Evolutionary conservation across 495 filamentous ascomycete species (phyloP), one percentile per base, ranked within the genome.

Genomic region (Astrothelium macrocarpum): DNA sequence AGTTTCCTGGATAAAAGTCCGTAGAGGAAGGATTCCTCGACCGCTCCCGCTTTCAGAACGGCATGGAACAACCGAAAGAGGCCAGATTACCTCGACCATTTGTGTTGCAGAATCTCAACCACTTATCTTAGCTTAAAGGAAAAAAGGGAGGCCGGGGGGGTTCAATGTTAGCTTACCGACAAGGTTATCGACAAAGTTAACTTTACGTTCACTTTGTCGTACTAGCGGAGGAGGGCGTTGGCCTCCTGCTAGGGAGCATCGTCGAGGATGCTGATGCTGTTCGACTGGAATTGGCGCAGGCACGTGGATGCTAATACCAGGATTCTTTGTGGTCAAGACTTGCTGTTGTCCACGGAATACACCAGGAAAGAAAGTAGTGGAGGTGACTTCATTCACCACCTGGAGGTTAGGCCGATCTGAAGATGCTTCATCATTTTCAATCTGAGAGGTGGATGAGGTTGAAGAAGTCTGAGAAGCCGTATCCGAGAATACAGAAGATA

Each of bases 71-170:
- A 84, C 80, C 59, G 88, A 87, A 2, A 85, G 78, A n/a, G 95
- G 93, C 94, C 94, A 98, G 68, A 98, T 96, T 32, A 85, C 90
- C 75, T 97, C 92, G 34, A 98, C 93, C 75, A 97, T 96, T 75
- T 97, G 90, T 49, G 94, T 92, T 58, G 93, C 92, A 70, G 92
- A 92, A 82, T 97, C 94, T 98, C 85, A 70, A 74, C 66, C 49
- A 68, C 62, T 53, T 66, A 36, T 25, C 61, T 76, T 70, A 77
- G 72, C 70, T 34, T 43, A 23, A 68, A 64, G 61, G 45, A 60
- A 20, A 36, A 45, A 64, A 61, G 39, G 61, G 42, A 63, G 61
- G 34, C 61, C 63, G 64, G 59, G 71, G 20, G 62, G 64, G n/a
- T n/a, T n/a, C n/a, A n/a, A 62, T 60, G 58, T 67, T 67, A 67